phyloP scores from a whole-genome alignment of 257 asterid species.

The Solanum pennellii region DNA sequence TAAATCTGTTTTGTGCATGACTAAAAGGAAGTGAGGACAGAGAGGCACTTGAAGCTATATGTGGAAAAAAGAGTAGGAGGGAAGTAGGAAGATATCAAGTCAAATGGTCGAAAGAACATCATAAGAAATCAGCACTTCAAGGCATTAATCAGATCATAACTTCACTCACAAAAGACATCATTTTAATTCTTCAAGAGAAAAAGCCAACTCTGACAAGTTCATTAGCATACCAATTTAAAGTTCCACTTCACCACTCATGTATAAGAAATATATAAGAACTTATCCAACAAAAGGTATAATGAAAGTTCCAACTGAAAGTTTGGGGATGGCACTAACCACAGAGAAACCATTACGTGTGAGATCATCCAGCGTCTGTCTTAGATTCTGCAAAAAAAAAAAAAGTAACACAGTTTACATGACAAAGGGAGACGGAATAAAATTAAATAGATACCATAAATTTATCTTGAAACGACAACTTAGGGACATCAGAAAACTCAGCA shows the following conservation, averaged over 20 bases:
- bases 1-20: background rate
- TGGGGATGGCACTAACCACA: slow-evolving; percentile 58
- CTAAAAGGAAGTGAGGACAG: background rate
- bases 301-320: background rate
- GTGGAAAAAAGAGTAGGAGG: background rate
- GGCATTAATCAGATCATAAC: background rate
- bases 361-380: slow-evolving; percentile 92
- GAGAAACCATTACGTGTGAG: slow-evolving; percentile 92
- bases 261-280: background rate
- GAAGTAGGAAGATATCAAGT: background rate
- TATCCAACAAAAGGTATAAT: background rate
- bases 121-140: background rate
- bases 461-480: background rate
- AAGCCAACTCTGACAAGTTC: background rate
- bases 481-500: background rate
- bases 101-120: background rate
- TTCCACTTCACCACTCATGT: background rate
- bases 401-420: background rate
- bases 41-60: background rate
- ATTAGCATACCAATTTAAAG: background rate
- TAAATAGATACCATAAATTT: background rate
- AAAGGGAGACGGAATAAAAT: background rate
- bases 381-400: slow-evolving; percentile 43
- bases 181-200: background rate
- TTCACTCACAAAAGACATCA: background rate